Conservation (phyloP, 176 grass and related monocot genomes). For the Pontederia paniculata region DNA sequence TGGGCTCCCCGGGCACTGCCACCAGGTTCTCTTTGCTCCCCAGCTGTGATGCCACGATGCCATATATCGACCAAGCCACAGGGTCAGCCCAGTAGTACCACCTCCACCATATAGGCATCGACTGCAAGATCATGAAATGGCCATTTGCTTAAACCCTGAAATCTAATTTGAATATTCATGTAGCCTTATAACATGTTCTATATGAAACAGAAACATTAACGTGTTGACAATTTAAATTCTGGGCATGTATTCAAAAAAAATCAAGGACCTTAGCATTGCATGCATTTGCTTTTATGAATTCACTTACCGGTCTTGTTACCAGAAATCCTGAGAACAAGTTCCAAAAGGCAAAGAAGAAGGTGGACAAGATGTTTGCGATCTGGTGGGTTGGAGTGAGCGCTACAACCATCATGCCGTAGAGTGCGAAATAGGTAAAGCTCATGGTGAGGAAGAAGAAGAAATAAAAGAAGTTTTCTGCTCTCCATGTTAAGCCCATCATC, state of each 20-base stretch:
- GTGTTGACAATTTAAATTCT: too few species aligned
- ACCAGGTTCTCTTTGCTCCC: constrained; percentile 16
- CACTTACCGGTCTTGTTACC: constrained; percentile 43
- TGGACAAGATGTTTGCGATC: constrained; percentile 40
- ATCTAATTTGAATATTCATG: too few species aligned
- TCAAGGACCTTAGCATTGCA: too few species aligned
- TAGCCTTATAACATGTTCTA: too few species aligned
- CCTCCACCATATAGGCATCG: constrained; percentile 77
- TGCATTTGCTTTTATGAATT: too few species aligned
- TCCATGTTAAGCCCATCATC: constrained; percentile 80
- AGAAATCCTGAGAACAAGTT: constrained; percentile 72
- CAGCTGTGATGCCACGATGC: constrained; percentile 52
- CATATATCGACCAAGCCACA: constrained; percentile 77
- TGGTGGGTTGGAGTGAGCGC: constrained; percentile 41
- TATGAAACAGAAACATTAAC: constrained; percentile 16
- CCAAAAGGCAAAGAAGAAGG: constrained; percentile 52
- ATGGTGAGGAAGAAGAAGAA: constrained; percentile 66
- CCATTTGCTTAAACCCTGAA: not conserved
- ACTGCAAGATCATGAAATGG: constrained; percentile 22
- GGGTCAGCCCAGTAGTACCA: constrained; percentile 87
- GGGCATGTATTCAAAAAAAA: too few species aligned
- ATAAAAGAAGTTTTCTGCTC: constrained; percentile 49
- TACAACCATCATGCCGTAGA: constrained; percentile 75
- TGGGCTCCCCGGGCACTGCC: constrained; percentile 20
- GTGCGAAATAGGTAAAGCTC: constrained; percentile 66